phyloP scores from a whole-genome alignment of 257 asterid species.

The Gentiana macrophylla region DNA sequence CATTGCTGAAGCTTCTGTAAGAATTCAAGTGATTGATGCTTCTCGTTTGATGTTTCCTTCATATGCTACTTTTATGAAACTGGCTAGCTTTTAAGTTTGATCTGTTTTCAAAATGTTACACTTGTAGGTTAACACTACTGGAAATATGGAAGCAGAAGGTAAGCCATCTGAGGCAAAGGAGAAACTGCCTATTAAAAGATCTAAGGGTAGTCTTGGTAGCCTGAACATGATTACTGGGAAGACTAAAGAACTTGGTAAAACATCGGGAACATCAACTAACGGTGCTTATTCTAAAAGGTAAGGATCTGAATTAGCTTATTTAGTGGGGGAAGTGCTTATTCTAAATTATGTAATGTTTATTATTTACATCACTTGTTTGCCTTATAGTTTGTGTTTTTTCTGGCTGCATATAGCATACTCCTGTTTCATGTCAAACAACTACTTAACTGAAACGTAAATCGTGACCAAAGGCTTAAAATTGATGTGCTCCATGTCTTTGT shows the following conservation, averaged over 20 bases:
- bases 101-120: neutral
- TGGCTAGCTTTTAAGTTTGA: neutral
- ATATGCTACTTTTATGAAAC: neutral
- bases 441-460: too few species aligned
- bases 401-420: too few species aligned
- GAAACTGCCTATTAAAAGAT: conserved; percentile 86
- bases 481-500: too few species aligned
- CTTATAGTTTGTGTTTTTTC: too few species aligned
- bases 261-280: conserved; percentile 59
- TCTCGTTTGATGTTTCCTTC: conserved; percentile 1
- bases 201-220: conserved; percentile 83
- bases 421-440: too few species aligned
- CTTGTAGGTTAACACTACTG: conserved; percentile 47
- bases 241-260: conserved; percentile 52
- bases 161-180: conserved; percentile 74
- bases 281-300: conserved; percentile 74
- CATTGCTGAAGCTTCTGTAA: conserved; percentile 67
- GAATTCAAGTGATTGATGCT: conserved; percentile 6
- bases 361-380: too few species aligned
- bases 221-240: conserved; percentile 79
- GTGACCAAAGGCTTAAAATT: too few species aligned
- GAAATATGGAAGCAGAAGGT: conserved; percentile 60
- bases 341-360: too few species aligned
- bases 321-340: too few species aligned
- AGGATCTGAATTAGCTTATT: neutral